Evolutionary conservation across 78 protist species (phyloP).

Genomic region (Parvularia atlantis): DNA sequence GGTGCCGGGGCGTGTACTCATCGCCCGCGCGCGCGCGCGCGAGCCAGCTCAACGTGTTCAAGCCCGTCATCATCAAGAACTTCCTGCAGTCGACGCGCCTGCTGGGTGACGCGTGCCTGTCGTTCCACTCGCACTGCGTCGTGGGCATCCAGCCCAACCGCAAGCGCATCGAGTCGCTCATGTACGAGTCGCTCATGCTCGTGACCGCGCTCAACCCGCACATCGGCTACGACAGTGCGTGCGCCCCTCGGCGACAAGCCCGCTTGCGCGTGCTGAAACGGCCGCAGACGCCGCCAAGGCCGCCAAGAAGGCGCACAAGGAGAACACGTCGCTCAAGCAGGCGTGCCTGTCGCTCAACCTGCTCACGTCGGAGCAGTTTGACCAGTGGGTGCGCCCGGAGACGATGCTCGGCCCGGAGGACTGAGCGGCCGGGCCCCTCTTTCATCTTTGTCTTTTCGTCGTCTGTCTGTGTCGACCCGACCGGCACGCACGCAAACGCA

Average conservation of each 20-base stretch:
- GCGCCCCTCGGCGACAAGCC: too few species aligned
- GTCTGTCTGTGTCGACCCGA: too few species aligned
- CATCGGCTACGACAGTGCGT: slow-evolving; percentile 87
- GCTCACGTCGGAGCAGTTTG: slow-evolving; percentile 66
- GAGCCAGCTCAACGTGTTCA: slow-evolving; percentile 78
- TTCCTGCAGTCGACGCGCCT: slow-evolving; percentile 68
- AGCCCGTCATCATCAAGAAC: slow-evolving; percentile 74
- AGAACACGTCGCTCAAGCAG: slow-evolving; percentile 67
- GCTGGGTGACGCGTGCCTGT: slow-evolving; percentile 60
- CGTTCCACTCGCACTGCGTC: slow-evolving; percentile 68
- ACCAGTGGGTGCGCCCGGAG: slow-evolving; percentile 61
- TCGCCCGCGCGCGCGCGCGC: neutral
- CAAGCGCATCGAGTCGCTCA: slow-evolving; percentile 33
- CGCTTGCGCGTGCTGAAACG: too few species aligned
- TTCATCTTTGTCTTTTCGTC: too few species aligned
- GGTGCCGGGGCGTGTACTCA: too few species aligned
- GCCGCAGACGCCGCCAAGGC: slow-evolving; percentile 39
- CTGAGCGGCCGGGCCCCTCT: neutral
- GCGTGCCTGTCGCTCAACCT: slow-evolving; percentile 62
- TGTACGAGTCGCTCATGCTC: slow-evolving; percentile 79
- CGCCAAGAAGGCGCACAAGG: slow-evolving; percentile 68
- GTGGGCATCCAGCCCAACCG: slow-evolving; percentile 74
- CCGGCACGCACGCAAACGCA: too few species aligned
- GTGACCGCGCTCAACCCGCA: slow-evolving; percentile 91
- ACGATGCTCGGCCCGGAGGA: slow-evolving; percentile 46